phyloP scores from a whole-genome alignment of 768 basidiomycete genomes.

The Calocybe indica region DNA sequence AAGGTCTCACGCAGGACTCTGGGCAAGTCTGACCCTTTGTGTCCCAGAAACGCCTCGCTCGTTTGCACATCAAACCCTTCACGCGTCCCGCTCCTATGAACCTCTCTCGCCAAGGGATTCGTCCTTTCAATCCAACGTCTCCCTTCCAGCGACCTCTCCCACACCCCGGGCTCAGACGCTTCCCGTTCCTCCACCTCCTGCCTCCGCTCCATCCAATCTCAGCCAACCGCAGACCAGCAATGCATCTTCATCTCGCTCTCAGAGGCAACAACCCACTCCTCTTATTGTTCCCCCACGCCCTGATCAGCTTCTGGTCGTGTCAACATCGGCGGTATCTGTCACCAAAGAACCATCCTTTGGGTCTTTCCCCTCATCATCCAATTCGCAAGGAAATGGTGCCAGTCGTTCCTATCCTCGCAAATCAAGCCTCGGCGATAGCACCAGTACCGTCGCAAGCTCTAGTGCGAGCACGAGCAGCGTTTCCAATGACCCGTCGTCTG shows the following conservation, averaged over 20 bases:
- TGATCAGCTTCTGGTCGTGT: constrained; percentile 23
- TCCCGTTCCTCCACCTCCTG: constrained; percentile 17
- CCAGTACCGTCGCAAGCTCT: constrained; percentile 21
- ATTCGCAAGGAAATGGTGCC: constrained; percentile 16
- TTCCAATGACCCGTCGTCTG: neutral
- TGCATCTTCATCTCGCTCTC: constrained; percentile 14
- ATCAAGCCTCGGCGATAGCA: constrained; percentile 30
- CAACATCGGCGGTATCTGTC: constrained; percentile 22
- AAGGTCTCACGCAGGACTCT: constrained; percentile 20
- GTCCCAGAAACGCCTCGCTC: constrained; percentile 22
- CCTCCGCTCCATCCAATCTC: constrained; percentile 13
- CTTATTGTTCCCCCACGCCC: constrained; percentile 32
- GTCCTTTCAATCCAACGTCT: neutral
- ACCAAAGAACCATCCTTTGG: constrained; percentile 16
- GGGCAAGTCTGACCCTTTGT: constrained; percentile 3
- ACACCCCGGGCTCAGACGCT: constrained; percentile 13
- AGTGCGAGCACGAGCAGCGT: neutral
- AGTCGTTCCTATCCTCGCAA: constrained; percentile 22
- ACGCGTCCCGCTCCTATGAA: constrained; percentile 36
- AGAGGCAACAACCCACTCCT: constrained; percentile 30
- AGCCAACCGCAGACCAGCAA: constrained; percentile 12
- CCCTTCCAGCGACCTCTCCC: constrained; percentile 8
- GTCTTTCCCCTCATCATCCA: constrained; percentile 1
- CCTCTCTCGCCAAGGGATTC: constrained; percentile 22
- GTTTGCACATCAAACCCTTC: constrained; percentile 23